These are phyloP conservation scores for Pseudocercospora fuligena DNA, from an alignment of 2,329 filamentous ascomycete species.

Conservation along the genomic window DNA sequence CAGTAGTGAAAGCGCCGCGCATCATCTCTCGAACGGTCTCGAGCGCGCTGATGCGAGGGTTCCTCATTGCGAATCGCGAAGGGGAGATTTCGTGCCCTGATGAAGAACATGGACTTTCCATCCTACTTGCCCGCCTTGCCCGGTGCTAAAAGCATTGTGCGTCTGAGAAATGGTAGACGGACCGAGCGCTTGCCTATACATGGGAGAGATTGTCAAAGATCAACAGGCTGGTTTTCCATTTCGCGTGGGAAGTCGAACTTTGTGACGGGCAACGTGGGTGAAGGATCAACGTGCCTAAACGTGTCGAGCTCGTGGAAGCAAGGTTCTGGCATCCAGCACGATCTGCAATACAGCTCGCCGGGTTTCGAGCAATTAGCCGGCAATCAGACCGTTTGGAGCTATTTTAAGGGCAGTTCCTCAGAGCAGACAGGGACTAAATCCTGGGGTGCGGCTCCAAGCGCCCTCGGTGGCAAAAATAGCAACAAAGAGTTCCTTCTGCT, in stretches of 20 bases:
- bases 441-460: not conserved
- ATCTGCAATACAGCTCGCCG: not conserved
- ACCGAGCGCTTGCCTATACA: slow-evolving; percentile 10
- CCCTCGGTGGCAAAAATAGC: slow-evolving; percentile 16
- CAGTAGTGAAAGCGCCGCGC: not conserved
- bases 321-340: slow-evolving; percentile 19
- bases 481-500: slow-evolving; percentile 19
- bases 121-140: slow-evolving; percentile 1
- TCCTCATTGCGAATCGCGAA: not conserved
- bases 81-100: not conserved
- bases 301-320: slow-evolving; percentile 19
- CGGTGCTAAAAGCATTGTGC: slow-evolving; percentile 8
- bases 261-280: slow-evolving; percentile 11
- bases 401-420: not conserved
- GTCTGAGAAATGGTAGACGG: slow-evolving; percentile 1
- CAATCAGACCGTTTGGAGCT: not conserved
- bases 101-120: not conserved
- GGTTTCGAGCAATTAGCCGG: not conserved
- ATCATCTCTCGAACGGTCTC: not conserved
- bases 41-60: not conserved
- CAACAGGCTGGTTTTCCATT: slow-evolving; percentile 1
- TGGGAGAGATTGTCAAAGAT: slow-evolving; percentile 14
- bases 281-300: slow-evolving; percentile 12
- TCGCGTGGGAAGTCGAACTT: slow-evolving; percentile 8
- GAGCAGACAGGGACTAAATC: not conserved